Percentiles rank a stretch among this genome's conserved stretches.
Conservation (phyloP, 345 rosid species). For the Carallia brachiata region DNA sequence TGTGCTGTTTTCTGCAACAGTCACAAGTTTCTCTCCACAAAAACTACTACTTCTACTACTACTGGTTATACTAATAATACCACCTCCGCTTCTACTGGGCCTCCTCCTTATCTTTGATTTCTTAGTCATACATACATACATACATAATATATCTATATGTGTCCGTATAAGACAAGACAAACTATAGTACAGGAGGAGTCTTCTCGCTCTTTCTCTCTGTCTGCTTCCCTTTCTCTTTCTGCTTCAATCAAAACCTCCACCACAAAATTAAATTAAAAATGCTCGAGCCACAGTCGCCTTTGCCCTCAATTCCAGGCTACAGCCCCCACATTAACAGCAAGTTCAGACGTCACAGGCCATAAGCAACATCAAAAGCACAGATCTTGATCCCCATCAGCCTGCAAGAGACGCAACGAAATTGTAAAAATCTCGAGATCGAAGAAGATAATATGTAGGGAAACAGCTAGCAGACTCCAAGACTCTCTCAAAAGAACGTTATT, state of each 20-base stretch:
- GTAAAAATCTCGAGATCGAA: constrained; percentile 23
- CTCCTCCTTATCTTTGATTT: constrained; percentile 41
- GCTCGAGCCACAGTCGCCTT: too few relatives aligned
- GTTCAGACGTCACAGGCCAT: too few relatives aligned
- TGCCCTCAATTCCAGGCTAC: constrained; percentile 13
- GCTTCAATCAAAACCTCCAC: too few relatives aligned
- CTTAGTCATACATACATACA: constrained; percentile 27
- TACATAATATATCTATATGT: not conserved
- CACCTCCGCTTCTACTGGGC: constrained; percentile 31
- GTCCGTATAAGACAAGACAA: not conserved
- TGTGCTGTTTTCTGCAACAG: constrained; percentile 58
- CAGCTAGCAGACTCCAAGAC: constrained; percentile 8
- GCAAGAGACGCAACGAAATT: constrained; percentile 25
- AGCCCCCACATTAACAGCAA: constrained; percentile 20
- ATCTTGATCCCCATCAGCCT: constrained; percentile 27
- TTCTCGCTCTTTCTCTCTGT: too few relatives aligned
- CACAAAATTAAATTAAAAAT: too few relatives aligned
- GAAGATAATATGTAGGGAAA: not conserved
- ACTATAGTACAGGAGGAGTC: too few relatives aligned
- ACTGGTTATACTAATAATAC: not conserved
- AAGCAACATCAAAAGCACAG: constrained; percentile 22
- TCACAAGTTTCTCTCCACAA: constrained; percentile 46
- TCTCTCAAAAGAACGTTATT: constrained; percentile 22
- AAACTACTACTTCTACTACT: constrained; percentile 21
- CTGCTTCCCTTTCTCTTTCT: too few relatives aligned